These are phyloP conservation scores for Sporisorium scitamineum DNA, from an alignment of 1,284 basidiomycete species.

Conservation along the genomic window DNA sequence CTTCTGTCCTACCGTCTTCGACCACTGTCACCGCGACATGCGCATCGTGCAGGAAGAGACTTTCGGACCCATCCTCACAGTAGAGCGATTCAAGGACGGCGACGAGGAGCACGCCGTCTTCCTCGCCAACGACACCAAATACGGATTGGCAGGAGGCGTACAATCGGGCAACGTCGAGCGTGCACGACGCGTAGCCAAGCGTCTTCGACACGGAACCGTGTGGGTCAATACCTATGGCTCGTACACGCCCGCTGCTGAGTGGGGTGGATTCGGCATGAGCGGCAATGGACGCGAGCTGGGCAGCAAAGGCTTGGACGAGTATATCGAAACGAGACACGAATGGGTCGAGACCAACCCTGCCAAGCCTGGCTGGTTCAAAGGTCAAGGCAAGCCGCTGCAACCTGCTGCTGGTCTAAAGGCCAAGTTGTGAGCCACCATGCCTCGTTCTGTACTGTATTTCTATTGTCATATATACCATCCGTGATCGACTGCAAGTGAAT, in stretches of 20 bases:
- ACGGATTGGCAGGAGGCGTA: slow-evolving; percentile 67
- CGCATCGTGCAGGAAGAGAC: slow-evolving; percentile 68
- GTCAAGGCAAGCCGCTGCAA: slow-evolving; percentile 22
- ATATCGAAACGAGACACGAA: slow-evolving; percentile 66
- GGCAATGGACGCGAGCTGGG: slow-evolving; percentile 68
- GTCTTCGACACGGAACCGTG: slow-evolving; percentile 66
- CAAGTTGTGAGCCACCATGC: slow-evolving; percentile 19
- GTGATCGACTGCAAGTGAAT: neutral
- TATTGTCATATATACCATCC: slow-evolving; percentile 3
- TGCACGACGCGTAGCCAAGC: slow-evolving; percentile 61
- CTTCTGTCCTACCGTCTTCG: slow-evolving; percentile 67
- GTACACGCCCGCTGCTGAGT: slow-evolving; percentile 67
- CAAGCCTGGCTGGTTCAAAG: slow-evolving; percentile 65
- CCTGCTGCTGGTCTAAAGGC: slow-evolving; percentile 25
- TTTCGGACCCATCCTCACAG: slow-evolving; percentile 68
- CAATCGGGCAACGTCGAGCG: slow-evolving; percentile 57
- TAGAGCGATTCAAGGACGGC: slow-evolving; percentile 65
- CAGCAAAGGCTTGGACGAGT: slow-evolving; percentile 66
- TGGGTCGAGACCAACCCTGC: slow-evolving; percentile 63
- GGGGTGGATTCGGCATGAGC: slow-evolving; percentile 68
- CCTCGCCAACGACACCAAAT: slow-evolving; percentile 68
- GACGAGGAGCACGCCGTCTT: slow-evolving; percentile 64
- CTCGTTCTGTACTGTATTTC: slow-evolving; percentile 1
- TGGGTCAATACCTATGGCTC: slow-evolving; percentile 67
- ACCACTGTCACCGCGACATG: slow-evolving; percentile 67